Percentiles rank a stretch among this genome's conserved stretches.
Conservation (phyloP, 805 yeast genomes). For the Zygoascus biomembranicola region DNA sequence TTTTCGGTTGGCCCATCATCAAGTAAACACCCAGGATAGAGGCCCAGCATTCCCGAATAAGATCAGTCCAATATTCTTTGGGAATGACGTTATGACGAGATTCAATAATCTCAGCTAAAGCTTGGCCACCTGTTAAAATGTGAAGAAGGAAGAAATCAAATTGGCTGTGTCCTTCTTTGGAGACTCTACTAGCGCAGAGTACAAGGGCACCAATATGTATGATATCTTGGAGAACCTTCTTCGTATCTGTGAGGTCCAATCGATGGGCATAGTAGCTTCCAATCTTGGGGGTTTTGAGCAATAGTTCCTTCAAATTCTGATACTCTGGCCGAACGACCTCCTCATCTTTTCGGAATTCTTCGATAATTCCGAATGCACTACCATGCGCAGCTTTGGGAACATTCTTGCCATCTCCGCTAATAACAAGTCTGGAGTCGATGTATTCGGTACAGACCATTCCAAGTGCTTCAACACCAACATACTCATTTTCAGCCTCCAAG, state of each 20-base stretch:
- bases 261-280: constrained; percentile 9
- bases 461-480: constrained; percentile 30
- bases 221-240: constrained; percentile 14
- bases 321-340: neutral
- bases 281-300: neutral
- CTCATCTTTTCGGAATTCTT: neutral
- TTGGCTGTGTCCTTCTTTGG: constrained; percentile 11
- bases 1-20: constrained; percentile 13
- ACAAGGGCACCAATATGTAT: constrained; percentile 16
- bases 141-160: constrained; percentile 26
- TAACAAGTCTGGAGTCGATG: neutral
- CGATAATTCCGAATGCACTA: neutral
- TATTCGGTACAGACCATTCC: constrained; percentile 22
- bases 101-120: constrained; percentile 14
- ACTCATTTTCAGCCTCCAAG: constrained; percentile 26
- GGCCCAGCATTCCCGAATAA: constrained; percentile 14
- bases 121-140: constrained; percentile 24
- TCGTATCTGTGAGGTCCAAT: constrained; percentile 15
- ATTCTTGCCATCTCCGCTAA: neutral
- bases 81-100: constrained; percentile 10
- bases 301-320: neutral
- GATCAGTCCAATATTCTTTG: constrained; percentile 5
- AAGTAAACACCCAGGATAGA: constrained; percentile 13
- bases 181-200: constrained; percentile 17
- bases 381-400: neutral